Conservation (phyloP, 306 rosid species). For the Medicago truncatula region DNA sequence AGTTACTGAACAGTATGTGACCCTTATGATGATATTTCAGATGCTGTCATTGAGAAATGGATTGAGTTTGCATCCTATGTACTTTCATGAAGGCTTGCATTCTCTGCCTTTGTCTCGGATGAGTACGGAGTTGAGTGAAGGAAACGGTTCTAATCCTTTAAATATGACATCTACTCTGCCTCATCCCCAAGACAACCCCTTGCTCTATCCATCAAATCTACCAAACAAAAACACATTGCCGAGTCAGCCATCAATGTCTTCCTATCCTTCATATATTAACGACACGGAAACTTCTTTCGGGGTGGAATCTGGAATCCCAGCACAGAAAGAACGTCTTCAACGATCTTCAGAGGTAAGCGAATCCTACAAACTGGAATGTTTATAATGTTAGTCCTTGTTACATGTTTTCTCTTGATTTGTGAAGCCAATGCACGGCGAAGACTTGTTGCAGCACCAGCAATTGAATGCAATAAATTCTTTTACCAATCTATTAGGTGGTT, state of each 20-base stretch:
- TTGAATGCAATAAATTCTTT: conserved; percentile 45
- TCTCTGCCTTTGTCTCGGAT: conserved; percentile 58
- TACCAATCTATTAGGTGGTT: conserved; percentile 53
- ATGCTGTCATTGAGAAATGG: conserved; percentile 93
- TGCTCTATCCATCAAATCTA: conserved; percentile 52
- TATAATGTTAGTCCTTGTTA: conserved; percentile 27
- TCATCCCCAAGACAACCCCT: conserved; percentile 59
- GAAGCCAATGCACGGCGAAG: conserved; percentile 54
- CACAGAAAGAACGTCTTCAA: conserved; percentile 59
- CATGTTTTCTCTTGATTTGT: conserved; percentile 29
- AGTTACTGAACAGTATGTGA: neutral
- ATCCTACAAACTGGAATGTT: neutral
- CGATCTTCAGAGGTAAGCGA: conserved; percentile 63
- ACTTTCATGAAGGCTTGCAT: conserved; percentile 66
- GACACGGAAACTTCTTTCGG: conserved; percentile 56
- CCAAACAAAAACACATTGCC: conserved; percentile 53
- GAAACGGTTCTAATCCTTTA: conserved; percentile 57
- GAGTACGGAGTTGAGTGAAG: conserved; percentile 62
- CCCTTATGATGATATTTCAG: conserved; percentile 54
- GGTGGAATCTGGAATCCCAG: conserved; percentile 53
- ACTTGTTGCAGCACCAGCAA: conserved; percentile 54
- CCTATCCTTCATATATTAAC: conserved; percentile 56
- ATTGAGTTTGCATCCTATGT: conserved; percentile 78
- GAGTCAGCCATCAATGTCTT: conserved; percentile 53
- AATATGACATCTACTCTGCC: conserved; percentile 54